Base-by-base conservation (phyloP, 139 green algal genomes). In the Chlorella sp. region DNA sequence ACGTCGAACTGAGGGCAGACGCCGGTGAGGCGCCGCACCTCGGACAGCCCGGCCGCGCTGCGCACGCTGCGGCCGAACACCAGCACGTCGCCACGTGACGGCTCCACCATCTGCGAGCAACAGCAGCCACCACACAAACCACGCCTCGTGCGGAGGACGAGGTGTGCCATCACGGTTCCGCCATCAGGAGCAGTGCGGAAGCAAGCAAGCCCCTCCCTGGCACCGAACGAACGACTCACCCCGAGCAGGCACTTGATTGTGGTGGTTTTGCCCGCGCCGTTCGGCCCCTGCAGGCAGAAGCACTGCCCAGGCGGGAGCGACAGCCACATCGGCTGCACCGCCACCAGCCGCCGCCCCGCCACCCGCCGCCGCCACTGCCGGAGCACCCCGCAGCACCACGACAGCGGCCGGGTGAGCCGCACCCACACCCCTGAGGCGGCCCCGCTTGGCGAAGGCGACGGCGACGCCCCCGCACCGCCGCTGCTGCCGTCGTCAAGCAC, bases 1-100 rank as follows among this genome's bases (percentile, higher is more conserved):
- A 96, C 85, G 62, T 97, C 92, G 74, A 94, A 95, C 82, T 97
- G 91, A 2, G 91, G 89, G 77, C 92, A 97, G 17, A 96, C 83
- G 5, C 92, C 92, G 31, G 84, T 87, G 23, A 85, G 42, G 27
- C 49, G 55, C 0, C 80, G 73, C 1, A 71, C 77, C 0, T 60
- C 50, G 3, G 76, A 64, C 64, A 85, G 72, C 27, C 83, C 83
- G 20, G 26, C 71, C 4, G 77, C 34, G 2, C 72, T 50, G 34
- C 72, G 69, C 36, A 95, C 51, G 62, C 78, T 85, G 68, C 87
- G 59, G 49, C 89, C 90, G 42, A 83, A 86, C 30, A 96, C 79
- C 30, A 93, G 69, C 30, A 84, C 89, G 61, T 95, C 90, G 24
- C 91, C 91, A 3, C 74, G 82, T 62, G 73, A 88, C 32, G 85